Evolutionary conservation across 257 asterid genomes (phyloP), one percentile per base, ranked within the genome.

Genomic region (Fraxinus quadrangulata): DNA sequence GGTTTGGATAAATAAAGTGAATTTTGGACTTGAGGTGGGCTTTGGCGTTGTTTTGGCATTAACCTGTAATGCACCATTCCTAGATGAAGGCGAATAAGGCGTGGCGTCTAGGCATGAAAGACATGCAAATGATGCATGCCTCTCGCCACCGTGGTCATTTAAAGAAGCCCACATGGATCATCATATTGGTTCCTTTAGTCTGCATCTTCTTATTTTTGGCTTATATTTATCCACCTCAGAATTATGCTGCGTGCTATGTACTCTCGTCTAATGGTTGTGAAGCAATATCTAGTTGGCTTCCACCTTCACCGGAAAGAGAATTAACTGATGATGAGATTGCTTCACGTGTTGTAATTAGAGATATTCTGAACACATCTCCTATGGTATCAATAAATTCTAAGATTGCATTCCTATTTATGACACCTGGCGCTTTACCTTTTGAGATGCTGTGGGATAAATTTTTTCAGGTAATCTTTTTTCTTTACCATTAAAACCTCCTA

Each of bases 371-470:
- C 75, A 85, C 87, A 81, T 92, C 97, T 49, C 89, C 84, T 42
- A 31, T 80, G 40, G 69, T 81, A 79, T 70, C 92, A 65, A 66
- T 77, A 47, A 88, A 66, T 56, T 96, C 97, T n/a, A 95, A 95
- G 81, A 88, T 95, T 80, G 98, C 99, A 16, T 95, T 93, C 88
- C 76, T 95, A 74, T 95, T 93, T 81, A 84, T 95, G 86, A 95
- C 93, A 49, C 98, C 99, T 33, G 97, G 99, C 67, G 89, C 99
- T 74, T 87, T 95, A 77, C 99, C 99, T 69, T 93, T 93, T 82
- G 99, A 95, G 91, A 90, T 76, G 92, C 92, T 95, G 54, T 95
- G 99, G 99, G 97, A 96, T 77, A 92, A 84, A 78, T 96, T 96
- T 86, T 96, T 96, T 82, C 97, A 93, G 98, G 99, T 93, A 83